Conservation (phyloP, 257 asterid species). For the Forsythia viridissima region DNA sequence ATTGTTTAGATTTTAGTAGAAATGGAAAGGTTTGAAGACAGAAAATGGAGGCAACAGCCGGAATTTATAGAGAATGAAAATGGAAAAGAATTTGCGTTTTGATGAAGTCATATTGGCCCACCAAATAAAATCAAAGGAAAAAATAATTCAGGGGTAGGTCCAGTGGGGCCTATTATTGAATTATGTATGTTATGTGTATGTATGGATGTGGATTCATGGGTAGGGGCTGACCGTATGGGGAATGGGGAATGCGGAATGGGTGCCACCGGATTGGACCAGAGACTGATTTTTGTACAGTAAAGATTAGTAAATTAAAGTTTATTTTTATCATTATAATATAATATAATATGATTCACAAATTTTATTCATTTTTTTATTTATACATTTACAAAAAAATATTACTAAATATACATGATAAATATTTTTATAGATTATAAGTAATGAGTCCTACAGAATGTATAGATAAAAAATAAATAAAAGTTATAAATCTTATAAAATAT, state of each 20-base stretch:
- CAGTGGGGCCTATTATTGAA: background rate
- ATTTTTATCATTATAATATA: too few relatives aligned
- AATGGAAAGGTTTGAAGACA: slow-evolving; percentile 47
- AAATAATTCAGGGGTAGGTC: background rate
- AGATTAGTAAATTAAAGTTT: slow-evolving; percentile 9
- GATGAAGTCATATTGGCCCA: slow-evolving; percentile 34
- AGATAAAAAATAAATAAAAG: too few relatives aligned
- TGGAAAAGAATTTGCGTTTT: background rate
- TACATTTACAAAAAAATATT: too few relatives aligned
- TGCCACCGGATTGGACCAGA: slow-evolving; percentile 27
- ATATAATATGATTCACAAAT: too few relatives aligned
- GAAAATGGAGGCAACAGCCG: slow-evolving; percentile 56
- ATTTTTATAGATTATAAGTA: too few relatives aligned
- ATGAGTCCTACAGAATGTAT: too few relatives aligned
- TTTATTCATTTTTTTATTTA: too few relatives aligned
- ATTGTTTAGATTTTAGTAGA: slow-evolving; percentile 1
- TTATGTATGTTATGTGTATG: background rate
- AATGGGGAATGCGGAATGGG: background rate
- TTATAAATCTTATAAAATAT: too few relatives aligned
- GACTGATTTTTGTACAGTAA: slow-evolving; percentile 1
- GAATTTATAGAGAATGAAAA: slow-evolving; percentile 44
- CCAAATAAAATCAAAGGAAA: background rate
- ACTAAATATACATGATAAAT: too few relatives aligned
- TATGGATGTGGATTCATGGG: slow-evolving; percentile 8
- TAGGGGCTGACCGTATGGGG: background rate